A percentile compares a stretch with the other conserved stretches of the same genome.
Evolutionary conservation across 225 moss, liverwort and hornwort genomes (phyloP).

Genomic region (Thuidium tamariscinum): DNA sequence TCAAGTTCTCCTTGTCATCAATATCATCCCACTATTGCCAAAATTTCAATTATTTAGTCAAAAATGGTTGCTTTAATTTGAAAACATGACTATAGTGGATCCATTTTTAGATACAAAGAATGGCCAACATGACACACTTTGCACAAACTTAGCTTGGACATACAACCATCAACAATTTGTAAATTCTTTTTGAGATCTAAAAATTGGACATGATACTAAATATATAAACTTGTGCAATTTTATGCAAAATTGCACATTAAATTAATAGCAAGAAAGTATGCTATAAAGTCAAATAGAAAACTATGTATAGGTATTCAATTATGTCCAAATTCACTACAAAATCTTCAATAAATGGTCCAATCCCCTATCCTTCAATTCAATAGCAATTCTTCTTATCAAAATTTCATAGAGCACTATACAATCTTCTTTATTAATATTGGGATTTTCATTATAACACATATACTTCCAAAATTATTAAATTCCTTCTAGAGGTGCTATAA

Average conservation of each 20-base stretch:
- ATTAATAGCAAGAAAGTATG: not conserved
- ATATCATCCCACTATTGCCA: fast-evolving
- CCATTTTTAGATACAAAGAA: not conserved
- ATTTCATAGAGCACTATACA: not conserved
- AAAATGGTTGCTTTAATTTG: not conserved
- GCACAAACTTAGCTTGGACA: not conserved
- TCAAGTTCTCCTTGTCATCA: fast-evolving
- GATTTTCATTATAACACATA: fast-evolving
- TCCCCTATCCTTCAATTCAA: not conserved
- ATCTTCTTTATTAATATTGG: not conserved
- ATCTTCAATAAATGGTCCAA: not conserved
- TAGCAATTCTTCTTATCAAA: not conserved
- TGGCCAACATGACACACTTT: not conserved
- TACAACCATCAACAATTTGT: not conserved
- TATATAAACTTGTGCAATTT: not conserved
- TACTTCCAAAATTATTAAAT: not conserved
- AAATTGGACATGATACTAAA: not conserved
- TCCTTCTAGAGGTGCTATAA: not conserved
- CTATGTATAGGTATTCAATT: not conserved
- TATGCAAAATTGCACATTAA: not conserved
- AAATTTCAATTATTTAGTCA: not conserved
- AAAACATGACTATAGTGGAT: not conserved
- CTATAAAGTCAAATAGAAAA: not conserved
- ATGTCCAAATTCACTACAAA: not conserved
- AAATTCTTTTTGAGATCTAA: not conserved